Evolutionary conservation across 2,329 filamentous ascomycete species (phyloP).

Genomic region (Torrubiellomyces zombiae): DNA sequence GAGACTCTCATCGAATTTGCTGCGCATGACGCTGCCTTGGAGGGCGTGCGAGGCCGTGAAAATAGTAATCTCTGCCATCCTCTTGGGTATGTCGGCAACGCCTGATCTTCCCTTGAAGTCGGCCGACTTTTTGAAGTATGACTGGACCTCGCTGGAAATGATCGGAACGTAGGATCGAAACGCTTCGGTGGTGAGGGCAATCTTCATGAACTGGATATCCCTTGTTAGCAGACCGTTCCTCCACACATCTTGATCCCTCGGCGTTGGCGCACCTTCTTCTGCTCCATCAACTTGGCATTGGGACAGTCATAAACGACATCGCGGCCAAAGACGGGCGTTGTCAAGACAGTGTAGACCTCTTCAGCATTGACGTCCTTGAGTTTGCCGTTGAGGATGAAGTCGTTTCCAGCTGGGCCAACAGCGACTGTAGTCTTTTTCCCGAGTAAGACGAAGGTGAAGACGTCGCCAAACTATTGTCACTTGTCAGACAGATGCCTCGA

Average conservation of each 20-base stretch:
- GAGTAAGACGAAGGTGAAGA: constrained; percentile 77
- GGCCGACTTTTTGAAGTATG: constrained; percentile 52
- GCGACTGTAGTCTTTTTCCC: constrained; percentile 83
- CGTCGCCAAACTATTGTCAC: constrained; percentile 54
- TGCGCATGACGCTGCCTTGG: constrained; percentile 69
- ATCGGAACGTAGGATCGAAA: constrained; percentile 63
- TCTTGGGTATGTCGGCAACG: constrained; percentile 52
- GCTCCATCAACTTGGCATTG: constrained; percentile 86
- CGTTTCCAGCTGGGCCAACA: constrained; percentile 66
- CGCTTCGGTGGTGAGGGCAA: constrained; percentile 58
- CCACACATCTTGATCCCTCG: no score
- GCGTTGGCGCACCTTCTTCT: constrained; percentile 83
- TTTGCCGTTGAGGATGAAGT: constrained; percentile 86
- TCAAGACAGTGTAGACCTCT: constrained; percentile 72
- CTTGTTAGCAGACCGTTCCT: constrained; percentile 6
- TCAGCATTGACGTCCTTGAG: constrained; percentile 79
- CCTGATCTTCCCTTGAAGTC: constrained; percentile 53
- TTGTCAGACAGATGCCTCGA: no score
- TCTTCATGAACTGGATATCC: constrained; percentile 55
- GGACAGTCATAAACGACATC: constrained; percentile 86
- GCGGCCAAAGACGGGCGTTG: constrained; percentile 57
- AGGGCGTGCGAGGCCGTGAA: constrained; percentile 78
- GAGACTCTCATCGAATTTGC: constrained; percentile 63
- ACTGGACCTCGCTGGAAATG: constrained; percentile 57
- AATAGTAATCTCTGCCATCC: constrained; percentile 75